Evolutionary conservation across 805 yeast genomes (phyloP), one percentile per base, ranked within the genome.

Genomic region (Ogataea saltuana): DNA sequence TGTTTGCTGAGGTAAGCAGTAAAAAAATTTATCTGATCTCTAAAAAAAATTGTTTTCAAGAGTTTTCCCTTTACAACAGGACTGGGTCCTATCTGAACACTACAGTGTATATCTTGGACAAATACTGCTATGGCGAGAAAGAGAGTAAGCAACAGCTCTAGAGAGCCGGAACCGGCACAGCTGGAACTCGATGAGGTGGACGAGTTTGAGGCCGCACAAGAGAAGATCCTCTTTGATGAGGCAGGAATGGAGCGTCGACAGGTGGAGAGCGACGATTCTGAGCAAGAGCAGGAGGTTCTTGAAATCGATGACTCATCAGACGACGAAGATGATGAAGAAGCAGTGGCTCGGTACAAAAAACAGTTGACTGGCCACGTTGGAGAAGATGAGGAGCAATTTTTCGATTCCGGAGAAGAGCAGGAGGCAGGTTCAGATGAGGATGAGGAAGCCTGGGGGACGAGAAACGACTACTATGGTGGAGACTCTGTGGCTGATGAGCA

Each of bases 401-500:
- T 65, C 10, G 71, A 61, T 1, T 73, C 66, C 6, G 69, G 69
- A 30, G 61, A 55, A 1, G 64, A 54, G 18, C 38, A 34, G 17
- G 63, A 57, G 4, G 65, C 49, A 13, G 67, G 54, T 19, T 61
- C 52, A 16, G 60, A 51, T 4, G 62, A 56, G 7, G 65, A 60
- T 1, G 69, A 56, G 6, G 67, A 59, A 8, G 67, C 59, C 27
- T 78, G 77, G 36, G 53, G 68, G 1, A 66, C 72, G n/a, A 65
- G 70, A 46, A 74, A 61, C 68, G 78, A 63, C 51, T 78, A 77
- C 52, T 80, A 80, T 55, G 84, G 83, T 33, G 83, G 78, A n/a
- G 85, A 79, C 48, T 78, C 74, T 13, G 74, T 67, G 52, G 87
- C 74, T 63, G 95, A 86, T 50, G 91, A 83, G 23, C 95, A 81